Percentiles rank a stretch among this genome's conserved stretches.
Evolutionary conservation across 2,329 filamentous ascomycete genomes (phyloP).

Genomic region (Fusarium poae): DNA sequence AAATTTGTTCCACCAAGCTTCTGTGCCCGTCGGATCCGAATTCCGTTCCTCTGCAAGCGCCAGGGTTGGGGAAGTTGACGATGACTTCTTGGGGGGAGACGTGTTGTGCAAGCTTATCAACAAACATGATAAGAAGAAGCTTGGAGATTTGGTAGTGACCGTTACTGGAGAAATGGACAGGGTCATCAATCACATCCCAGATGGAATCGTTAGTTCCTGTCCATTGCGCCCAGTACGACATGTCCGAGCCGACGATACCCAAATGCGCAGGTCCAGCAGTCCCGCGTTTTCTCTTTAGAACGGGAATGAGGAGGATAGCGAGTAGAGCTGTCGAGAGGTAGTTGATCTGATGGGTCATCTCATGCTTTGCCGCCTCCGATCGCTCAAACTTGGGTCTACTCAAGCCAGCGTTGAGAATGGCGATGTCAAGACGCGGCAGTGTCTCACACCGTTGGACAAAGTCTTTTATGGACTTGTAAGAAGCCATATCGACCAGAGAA

Average conservation of each 20-base stretch:
- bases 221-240: slow-evolving; percentile 48
- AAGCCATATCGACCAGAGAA: slow-evolving; percentile 62
- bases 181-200: slow-evolving; percentile 39
- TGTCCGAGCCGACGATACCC: slow-evolving; percentile 52
- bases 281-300: slow-evolving; percentile 48
- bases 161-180: slow-evolving; percentile 36
- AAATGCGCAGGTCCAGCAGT: slow-evolving; percentile 42
- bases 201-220: slow-evolving; percentile 37
- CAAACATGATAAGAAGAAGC: slow-evolving; percentile 54
- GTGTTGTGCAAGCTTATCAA: slow-evolving; percentile 54
- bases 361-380: slow-evolving; percentile 54
- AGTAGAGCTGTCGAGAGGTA: slow-evolving; percentile 55
- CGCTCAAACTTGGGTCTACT: slow-evolving; percentile 42
- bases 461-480: slow-evolving; percentile 59
- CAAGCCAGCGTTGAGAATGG: slow-evolving; percentile 62
- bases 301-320: slow-evolving; percentile 51
- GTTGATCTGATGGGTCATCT: slow-evolving; percentile 58
- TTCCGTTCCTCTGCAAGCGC: slow-evolving; percentile 58
- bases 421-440: slow-evolving; percentile 58
- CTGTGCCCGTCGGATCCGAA: slow-evolving; percentile 53
- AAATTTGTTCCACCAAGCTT: slow-evolving; percentile 28
- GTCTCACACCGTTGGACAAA: slow-evolving; percentile 56
- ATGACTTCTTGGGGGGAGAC: slow-evolving; percentile 57
- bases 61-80: slow-evolving; percentile 63
- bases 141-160: slow-evolving; percentile 48